Percentiles rank a stretch among this genome's conserved stretches.
Evolutionary conservation across 1,139 yeast species (phyloP).

Genomic region (Saccharomycopsis crataegensis): DNA sequence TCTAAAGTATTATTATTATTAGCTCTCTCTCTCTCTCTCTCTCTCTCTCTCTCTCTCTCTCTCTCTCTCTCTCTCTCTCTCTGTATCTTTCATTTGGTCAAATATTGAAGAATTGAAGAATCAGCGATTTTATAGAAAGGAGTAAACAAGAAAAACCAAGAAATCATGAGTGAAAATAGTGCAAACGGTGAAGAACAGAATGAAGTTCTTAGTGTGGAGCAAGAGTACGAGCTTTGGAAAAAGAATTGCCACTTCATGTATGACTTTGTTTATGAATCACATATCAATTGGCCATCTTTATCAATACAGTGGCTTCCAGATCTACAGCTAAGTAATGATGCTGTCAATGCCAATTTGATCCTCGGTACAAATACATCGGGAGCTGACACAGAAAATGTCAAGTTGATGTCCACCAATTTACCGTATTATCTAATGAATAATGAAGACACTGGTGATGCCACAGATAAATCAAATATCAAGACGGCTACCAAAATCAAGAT

Average conservation of each 20-base stretch:
- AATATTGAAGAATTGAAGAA: too few relatives aligned
- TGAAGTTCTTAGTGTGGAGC: constrained; percentile 29
- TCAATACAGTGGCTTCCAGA: constrained; percentile 75
- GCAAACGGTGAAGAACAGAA: background rate
- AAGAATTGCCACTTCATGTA: constrained; percentile 79
- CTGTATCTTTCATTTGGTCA: too few relatives aligned
- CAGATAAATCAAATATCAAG: constrained; percentile 23
- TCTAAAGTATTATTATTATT: too few relatives aligned
- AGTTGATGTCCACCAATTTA: constrained; percentile 45
- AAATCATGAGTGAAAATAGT: background rate
- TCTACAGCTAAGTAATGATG: constrained; percentile 20
- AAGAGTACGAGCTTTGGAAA: constrained; percentile 74
- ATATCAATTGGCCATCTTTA: constrained; percentile 73
- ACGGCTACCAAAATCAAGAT: constrained; percentile 25
- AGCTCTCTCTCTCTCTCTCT: too few relatives aligned
- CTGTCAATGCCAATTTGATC: constrained; percentile 37
- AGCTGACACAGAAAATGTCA: constrained; percentile 66
- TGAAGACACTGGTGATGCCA: constrained; percentile 17
- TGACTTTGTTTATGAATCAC: constrained; percentile 73
- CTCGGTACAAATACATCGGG: constrained; percentile 91
- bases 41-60: too few relatives aligned
- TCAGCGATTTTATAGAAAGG: too few relatives aligned
- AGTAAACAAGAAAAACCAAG: background rate
- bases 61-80: too few relatives aligned
- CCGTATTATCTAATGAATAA: constrained; percentile 16